Evolutionary conservation across 2,329 filamentous ascomycete species (phyloP), one percentile per base, ranked within the genome.

Genomic region (Penicillium vulpinum): DNA sequence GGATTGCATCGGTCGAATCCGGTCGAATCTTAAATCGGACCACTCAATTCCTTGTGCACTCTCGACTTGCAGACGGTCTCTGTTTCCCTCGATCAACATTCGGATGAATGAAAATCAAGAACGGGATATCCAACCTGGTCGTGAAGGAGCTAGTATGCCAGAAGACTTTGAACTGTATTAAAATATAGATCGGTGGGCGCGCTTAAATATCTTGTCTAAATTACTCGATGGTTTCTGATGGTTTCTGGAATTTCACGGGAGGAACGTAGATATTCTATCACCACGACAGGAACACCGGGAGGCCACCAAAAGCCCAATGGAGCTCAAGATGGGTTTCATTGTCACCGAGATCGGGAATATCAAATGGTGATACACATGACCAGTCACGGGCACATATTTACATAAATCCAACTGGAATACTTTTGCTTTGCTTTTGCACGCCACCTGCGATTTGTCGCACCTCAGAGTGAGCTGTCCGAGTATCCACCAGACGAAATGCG

Each of bases 81-180:
- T 44, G 13, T 58, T 47, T 7, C 18, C 18, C 22, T 40, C 48
- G 26, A 5, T 53, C 40, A 2, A 58, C 39, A 31, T 56, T 53
- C 4, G 43, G 24, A 22, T 53, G 51, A 5, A 56, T 43, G 0
- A 58, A 49, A 16, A 56, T 47, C 5, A 58, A 36, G 13, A 56
- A 45, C 13, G 52, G 56, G n/a, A 51, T 48, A 2, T 41, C 26
- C n/a, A n/a, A 40, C 11, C 16, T 40, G 24, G 39, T 58, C 54
- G 36, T 48, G 51, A 15, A 58, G 52, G 22, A 58, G 22, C 29
- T 56, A 52, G 24, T 38, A 58, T 24, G 52, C 44, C 36, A 56
- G 56, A 29, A 58, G n/a, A n/a, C n/a, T 53, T 21, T 52, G 41
- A 16, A 48, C 43, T 8, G 51, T 52, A 36, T 39, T 41, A 7